Evolutionary conservation across 2,329 filamentous ascomycete genomes (phyloP).

Genomic region (Pseudocercospora cruenta): DNA sequence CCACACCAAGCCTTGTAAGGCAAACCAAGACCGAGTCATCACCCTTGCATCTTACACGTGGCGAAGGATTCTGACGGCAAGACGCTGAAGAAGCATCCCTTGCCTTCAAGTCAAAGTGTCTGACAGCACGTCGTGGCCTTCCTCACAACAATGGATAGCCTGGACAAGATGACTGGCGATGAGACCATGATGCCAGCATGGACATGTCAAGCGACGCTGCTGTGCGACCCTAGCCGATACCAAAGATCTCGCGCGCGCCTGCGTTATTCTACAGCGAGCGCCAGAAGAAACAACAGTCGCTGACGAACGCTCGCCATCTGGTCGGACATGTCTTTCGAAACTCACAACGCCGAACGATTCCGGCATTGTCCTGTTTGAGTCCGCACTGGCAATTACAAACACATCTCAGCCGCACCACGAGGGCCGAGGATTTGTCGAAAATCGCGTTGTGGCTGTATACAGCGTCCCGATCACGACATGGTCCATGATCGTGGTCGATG

Average conservation of each 20-base stretch:
- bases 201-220: background rate
- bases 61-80: background rate
- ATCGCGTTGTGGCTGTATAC: background rate
- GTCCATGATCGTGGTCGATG: background rate
- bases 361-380: background rate
- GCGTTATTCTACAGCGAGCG: background rate
- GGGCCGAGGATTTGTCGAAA: background rate
- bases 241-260: background rate
- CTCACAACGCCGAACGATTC: background rate
- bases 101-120: background rate
- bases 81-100: background rate
- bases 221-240: background rate
- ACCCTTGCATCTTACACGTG: background rate
- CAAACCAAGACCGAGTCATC: background rate
- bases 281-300: background rate
- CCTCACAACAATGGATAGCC: background rate
- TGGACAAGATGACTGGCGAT: background rate
- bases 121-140: background rate
- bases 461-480: background rate
- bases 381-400: background rate
- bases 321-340: background rate
- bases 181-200: background rate
- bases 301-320: background rate
- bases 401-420: background rate
- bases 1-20: background rate